phyloP scores from a whole-genome alignment of 257 asterid species.

The Leonotis leonurus region DNA sequence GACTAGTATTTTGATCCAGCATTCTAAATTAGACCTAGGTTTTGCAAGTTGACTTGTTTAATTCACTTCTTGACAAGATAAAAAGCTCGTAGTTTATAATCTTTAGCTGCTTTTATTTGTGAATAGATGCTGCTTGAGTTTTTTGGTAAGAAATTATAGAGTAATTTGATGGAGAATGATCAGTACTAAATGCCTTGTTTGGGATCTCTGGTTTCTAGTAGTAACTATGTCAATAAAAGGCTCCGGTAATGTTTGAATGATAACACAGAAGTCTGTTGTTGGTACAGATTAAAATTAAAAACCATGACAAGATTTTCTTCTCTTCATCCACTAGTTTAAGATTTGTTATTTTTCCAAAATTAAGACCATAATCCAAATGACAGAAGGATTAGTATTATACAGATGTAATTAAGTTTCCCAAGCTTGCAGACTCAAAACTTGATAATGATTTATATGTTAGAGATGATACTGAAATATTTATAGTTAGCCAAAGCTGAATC shows the following conservation, averaged over 20 bases:
- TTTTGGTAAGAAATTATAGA: conserved; percentile 1
- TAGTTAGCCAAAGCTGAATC: not conserved
- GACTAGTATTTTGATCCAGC: not conserved
- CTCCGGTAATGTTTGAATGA: not conserved
- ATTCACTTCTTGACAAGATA: not conserved
- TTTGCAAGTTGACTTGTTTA: not conserved
- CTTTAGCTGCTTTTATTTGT: not conserved
- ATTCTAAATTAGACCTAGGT: not conserved
- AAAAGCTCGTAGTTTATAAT: not conserved
- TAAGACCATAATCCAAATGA: not conserved
- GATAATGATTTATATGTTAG: not conserved
- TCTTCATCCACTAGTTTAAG: not conserved
- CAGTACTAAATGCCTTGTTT: not conserved
- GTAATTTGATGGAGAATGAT: not conserved
- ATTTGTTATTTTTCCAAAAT: too few relatives aligned
- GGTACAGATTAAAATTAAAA: not conserved
- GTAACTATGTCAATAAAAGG: not conserved
- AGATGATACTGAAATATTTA: not conserved
- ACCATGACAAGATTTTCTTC: not conserved
- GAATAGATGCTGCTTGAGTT: not conserved
- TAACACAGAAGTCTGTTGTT: not conserved
- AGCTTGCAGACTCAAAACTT: conserved; percentile 8
- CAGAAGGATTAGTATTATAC: not conserved
- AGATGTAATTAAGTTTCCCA: not conserved
- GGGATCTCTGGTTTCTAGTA: not conserved